phyloP scores from a whole-genome alignment of 352 stramenopile species.

The Peronospora tabacina region DNA sequence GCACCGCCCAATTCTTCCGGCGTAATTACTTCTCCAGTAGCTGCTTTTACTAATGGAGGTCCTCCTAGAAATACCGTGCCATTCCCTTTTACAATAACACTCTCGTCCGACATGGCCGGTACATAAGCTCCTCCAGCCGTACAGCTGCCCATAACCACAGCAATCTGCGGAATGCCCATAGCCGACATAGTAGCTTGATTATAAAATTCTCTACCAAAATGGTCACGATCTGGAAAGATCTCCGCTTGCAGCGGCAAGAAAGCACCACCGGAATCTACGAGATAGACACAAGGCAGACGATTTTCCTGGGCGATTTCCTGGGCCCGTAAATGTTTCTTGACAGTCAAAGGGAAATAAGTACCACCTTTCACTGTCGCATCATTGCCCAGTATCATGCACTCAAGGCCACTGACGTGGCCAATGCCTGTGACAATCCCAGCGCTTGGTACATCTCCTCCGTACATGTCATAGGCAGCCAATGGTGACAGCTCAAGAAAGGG shows the following conservation, averaged over 20 bases:
- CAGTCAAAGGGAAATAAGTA: constrained; percentile 97
- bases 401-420: constrained; percentile 69
- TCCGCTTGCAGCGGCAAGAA: constrained; percentile 94
- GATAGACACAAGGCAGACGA: constrained; percentile 94
- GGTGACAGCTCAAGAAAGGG: constrained; percentile 95
- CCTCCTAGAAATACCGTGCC: constrained; percentile 97
- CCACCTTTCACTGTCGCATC: constrained; percentile 98
- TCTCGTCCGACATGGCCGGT: constrained; percentile 97
- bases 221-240: constrained; percentile 95
- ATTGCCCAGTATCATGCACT: constrained; percentile 97
- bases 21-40: constrained; percentile 94
- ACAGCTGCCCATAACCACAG: constrained; percentile 96
- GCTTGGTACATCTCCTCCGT: constrained; percentile 69
- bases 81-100: constrained; percentile 94
- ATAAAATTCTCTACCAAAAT: constrained; percentile 98
- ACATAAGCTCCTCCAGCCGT: constrained; percentile 96
- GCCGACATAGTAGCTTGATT: constrained; percentile 96
- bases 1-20: constrained; percentile 93
- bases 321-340: constrained; percentile 95
- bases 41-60: constrained; percentile 95
- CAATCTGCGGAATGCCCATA: constrained; percentile 93
- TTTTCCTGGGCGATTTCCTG: constrained; percentile 96
- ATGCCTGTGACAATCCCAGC: constrained; percentile 90
- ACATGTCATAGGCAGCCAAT: constrained; percentile 83
- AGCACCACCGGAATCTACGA: constrained; percentile 93